A percentile compares a stretch with the other conserved stretches of the same genome.
Conservation (phyloP, 225 moss, liverwort and hornwort genomes). For the Rhytidiadelphus loreus region DNA sequence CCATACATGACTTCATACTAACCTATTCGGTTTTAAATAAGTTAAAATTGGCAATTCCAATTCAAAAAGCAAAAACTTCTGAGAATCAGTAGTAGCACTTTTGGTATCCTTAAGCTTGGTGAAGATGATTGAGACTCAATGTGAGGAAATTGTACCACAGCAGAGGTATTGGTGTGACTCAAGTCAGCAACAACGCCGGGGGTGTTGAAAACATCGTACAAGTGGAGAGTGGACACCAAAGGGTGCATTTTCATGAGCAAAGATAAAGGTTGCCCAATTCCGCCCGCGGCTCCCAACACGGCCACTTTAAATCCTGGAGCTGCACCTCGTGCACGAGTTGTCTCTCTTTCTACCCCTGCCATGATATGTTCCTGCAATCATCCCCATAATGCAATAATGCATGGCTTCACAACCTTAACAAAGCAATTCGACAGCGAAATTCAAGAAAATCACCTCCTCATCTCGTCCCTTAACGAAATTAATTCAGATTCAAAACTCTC, state of each 20-base stretch:
- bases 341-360: conserved; percentile 47
- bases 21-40: background rate
- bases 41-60: background rate
- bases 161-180: conserved; percentile 89
- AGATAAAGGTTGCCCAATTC: conserved; percentile 87
- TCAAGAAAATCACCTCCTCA: background rate
- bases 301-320: conserved; percentile 90
- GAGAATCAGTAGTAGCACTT: background rate
- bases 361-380: conserved; percentile 40
- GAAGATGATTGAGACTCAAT: background rate
- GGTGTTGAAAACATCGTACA: conserved; percentile 98
- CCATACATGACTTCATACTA: background rate
- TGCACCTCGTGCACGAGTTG: conserved; percentile 73
- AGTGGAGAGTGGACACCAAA: conserved; percentile 77
- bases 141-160: conserved; percentile 51
- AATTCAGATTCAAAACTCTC: background rate
- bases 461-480: background rate
- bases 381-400: background rate
- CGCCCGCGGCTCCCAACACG: conserved; percentile 88
- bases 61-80: background rate
- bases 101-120: background rate
- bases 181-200: conserved; percentile 95
- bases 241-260: conserved; percentile 86
- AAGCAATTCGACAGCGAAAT: background rate
- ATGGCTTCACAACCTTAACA: background rate